Percentiles rank a stretch among this genome's conserved stretches.
phyloP scores from a whole-genome alignment of 352 stramenopile species.

The Globisporangium megalacanthum region DNA sequence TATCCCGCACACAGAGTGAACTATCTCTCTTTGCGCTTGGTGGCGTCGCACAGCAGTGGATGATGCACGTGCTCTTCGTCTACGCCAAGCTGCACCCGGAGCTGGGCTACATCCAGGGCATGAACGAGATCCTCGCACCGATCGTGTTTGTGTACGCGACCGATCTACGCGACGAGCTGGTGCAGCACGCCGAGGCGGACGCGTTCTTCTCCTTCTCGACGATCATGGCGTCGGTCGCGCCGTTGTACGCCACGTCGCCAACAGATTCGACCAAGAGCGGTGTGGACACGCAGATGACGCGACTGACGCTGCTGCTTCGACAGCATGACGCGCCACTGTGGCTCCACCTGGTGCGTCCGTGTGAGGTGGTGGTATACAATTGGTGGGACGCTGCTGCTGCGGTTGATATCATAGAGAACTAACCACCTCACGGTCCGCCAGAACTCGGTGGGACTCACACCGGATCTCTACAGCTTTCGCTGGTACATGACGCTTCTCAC shows the following conservation, averaged over 20 bases:
- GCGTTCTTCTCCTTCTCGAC: conserved; percentile 45
- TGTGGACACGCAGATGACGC: conserved; percentile 50
- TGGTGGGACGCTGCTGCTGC: too few relatives aligned
- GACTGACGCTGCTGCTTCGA: conserved; percentile 37
- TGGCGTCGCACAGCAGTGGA: conserved; percentile 51
- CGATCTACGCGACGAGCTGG: conserved; percentile 30
- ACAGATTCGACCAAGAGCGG: conserved; percentile 43
- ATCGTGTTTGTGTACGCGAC: conserved; percentile 74
- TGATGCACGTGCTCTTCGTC: conserved; percentile 68
- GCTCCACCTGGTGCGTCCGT: conserved; percentile 50
- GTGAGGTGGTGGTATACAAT: neutral
- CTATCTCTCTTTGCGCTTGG: conserved; percentile 42
- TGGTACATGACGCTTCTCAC: conserved; percentile 71
- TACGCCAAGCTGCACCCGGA: conserved; percentile 74
- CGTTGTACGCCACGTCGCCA: conserved; percentile 37
- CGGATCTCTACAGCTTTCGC: conserved; percentile 62
- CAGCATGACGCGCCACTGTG: conserved; percentile 59
- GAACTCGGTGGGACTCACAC: conserved; percentile 57
- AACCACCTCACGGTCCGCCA: too few relatives aligned
- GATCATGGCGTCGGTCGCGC: conserved; percentile 41
- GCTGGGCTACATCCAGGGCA: conserved; percentile 92
- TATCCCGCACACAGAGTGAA: conserved; percentile 50
- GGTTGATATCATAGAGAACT: too few relatives aligned
- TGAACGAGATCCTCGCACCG: conserved; percentile 93
- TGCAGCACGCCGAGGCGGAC: conserved; percentile 40